Evolutionary conservation across 371 early-diverging fungal genomes (phyloP).

Genomic region (Catenaria anguillulae): DNA sequence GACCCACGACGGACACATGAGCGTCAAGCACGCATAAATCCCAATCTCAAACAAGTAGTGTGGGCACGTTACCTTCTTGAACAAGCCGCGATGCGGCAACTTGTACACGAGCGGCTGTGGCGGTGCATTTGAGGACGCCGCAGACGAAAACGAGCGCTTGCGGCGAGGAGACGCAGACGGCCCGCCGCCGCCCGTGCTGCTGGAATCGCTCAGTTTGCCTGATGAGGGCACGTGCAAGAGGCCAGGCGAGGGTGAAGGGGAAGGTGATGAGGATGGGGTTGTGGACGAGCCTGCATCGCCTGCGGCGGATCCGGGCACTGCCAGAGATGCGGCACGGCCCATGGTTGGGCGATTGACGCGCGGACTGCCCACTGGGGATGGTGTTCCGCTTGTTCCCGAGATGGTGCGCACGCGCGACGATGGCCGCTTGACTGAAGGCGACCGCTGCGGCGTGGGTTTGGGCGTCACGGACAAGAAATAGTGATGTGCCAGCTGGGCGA

Average conservation of each 20-base stretch:
- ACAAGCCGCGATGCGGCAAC: background rate
- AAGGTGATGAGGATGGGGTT: too few relatives aligned
- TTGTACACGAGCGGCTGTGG: background rate
- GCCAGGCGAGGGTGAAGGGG: too few relatives aligned
- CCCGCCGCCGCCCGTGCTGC: too few relatives aligned
- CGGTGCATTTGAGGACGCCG: too few relatives aligned
- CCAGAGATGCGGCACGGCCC: too few relatives aligned
- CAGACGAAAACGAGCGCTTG: too few relatives aligned
- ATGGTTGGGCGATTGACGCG: background rate
- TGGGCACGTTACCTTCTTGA: conserved; percentile 1
- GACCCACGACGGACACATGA: background rate
- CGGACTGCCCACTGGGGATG: background rate
- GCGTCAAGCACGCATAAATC: background rate
- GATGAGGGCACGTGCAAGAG: background rate
- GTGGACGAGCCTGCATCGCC: background rate
- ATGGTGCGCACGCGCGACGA: background rate
- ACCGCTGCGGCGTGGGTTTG: background rate
- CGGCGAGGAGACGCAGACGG: too few relatives aligned
- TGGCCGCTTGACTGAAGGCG: background rate
- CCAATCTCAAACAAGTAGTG: conserved; percentile 1
- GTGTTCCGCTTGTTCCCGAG: too few relatives aligned
- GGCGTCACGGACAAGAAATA: background rate
- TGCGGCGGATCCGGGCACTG: background rate
- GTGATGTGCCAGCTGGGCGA: background rate
- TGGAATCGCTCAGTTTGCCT: too few relatives aligned